phyloP scores from a whole-genome alignment of 2,329 filamentous ascomycete species.

The Beauveria pseudobassiana region DNA sequence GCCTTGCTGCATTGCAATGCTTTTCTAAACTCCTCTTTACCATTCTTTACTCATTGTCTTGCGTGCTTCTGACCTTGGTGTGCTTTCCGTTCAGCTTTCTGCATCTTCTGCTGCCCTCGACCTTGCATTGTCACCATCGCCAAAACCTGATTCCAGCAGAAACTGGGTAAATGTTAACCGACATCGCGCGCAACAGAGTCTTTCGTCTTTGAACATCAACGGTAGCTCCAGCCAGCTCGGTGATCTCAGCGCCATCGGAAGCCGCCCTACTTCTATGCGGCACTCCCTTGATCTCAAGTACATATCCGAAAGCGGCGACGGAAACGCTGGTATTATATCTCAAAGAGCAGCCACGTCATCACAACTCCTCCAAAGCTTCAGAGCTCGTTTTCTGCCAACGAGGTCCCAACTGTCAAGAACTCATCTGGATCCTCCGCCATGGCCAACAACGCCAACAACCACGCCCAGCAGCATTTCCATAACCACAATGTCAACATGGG shows the following conservation, averaged over 20 bases:
- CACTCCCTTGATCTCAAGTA: constrained; percentile 52
- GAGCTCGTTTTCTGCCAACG: constrained; percentile 83
- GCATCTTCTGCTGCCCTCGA: constrained; percentile 76
- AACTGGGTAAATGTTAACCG: constrained; percentile 57
- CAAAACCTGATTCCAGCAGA: constrained; percentile 52
- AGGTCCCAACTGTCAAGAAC: constrained; percentile 78
- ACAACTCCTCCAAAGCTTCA: constrained; percentile 67
- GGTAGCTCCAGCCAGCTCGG: constrained; percentile 28
- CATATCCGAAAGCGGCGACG: constrained; percentile 37
- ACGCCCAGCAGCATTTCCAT: constrained; percentile 58
- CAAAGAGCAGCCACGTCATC: constrained; percentile 44
- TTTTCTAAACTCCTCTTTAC: background rate
- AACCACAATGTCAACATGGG: constrained; percentile 79
- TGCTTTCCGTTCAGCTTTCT: constrained; percentile 53
- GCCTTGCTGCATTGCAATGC: background rate
- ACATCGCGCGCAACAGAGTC: constrained; percentile 59
- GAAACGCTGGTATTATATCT: constrained; percentile 33
- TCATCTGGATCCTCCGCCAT: constrained; percentile 40
- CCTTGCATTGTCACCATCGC: constrained; percentile 62
- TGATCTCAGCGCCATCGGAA: constrained; percentile 40
- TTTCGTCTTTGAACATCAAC: constrained; percentile 39
- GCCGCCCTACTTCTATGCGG: constrained; percentile 42
- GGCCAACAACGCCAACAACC: constrained; percentile 45
- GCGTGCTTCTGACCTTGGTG: constrained; percentile 25
- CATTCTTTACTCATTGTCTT: constrained; percentile 14